Evolutionary conservation across 2,329 filamentous ascomycete species (phyloP), one percentile per base, ranked within the genome.

Genomic region (Atkinsonella texensis): DNA sequence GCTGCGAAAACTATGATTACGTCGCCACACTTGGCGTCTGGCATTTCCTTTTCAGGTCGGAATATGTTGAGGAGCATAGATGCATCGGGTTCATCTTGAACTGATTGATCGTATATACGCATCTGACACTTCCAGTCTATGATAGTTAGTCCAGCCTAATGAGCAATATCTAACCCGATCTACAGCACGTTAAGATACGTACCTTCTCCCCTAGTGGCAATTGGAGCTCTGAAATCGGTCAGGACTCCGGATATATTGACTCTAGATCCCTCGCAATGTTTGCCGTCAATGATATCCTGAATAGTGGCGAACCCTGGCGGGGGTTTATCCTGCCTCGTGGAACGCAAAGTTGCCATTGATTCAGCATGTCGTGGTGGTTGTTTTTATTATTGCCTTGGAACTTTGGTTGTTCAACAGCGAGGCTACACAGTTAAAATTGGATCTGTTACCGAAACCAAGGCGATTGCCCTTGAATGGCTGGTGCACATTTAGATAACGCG

Each of bases 191-290:
- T 11, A 31, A 35, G 46, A 46, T 12, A n/a, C 65, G 56, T 66
- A 74, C 86, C 83, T 23, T 63, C 60, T 20, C 77, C 74, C 50
- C 55, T 69, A 1, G 81, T 81, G 11, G 63, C 52, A 0, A 70
- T 71, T 1, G 80, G 77, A 1, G 73, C 65, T 52, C 79, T 74
- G 47, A 74, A 75, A 58, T 91, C 86, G 49, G 80, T 78, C 3
- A 91, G 77, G 4, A 91, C 66, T 1, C 88, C 89, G 48, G 89
- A 75, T 41, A 93, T 68, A 65, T 72, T 84, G 56, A 83, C 70
- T 6, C 69, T 53, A 2, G 42, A 57, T 31, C 62, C 56, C 28
- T 57, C 15, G 9, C 56, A 46, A 45, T 65, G 51, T 23, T 64
- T 62, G 18, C 65, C 65, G 48, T 75, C 65, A 54, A 81, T 59